Conservation (phyloP, 192 early-diverging fungal species). For the Coemansia reversa region DNA sequence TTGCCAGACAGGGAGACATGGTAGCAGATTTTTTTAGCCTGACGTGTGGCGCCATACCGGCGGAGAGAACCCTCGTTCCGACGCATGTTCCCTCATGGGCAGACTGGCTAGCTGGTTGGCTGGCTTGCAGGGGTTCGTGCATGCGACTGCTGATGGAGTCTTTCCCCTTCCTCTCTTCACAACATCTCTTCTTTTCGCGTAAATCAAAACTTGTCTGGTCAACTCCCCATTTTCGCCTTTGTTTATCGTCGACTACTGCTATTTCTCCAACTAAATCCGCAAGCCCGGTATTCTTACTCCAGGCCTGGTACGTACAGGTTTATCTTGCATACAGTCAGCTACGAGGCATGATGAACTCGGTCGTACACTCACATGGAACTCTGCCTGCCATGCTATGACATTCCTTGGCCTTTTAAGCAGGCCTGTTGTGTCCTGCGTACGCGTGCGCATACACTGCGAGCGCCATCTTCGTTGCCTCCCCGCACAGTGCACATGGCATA, state of each 20-base stretch:
- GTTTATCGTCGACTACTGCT: neutral
- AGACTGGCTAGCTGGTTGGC: neutral
- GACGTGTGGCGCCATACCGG: neutral
- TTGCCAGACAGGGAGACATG: neutral
- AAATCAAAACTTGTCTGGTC: neutral
- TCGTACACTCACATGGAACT: neutral
- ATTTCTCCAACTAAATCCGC: neutral
- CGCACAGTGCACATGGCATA: neutral
- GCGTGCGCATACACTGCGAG: neutral
- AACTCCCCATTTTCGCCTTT: neutral
- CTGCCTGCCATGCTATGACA: neutral
- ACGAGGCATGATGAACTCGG: too few relatives aligned
- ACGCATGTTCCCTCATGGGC: neutral
- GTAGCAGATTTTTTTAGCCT: neutral
- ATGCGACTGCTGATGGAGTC: neutral
- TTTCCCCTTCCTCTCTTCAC: neutral
- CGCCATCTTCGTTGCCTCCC: neutral
- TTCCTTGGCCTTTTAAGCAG: neutral
- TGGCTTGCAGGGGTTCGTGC: neutral
- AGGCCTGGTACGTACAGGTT: slow-evolving; percentile 1
- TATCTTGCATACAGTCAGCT: neutral
- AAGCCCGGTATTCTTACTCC: neutral
- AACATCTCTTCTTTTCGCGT: slow-evolving; percentile 2
- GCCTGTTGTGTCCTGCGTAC: neutral
- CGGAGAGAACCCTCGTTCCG: neutral